phyloP scores from a whole-genome alignment of 108 stramenopile genomes.

The Cyclotella sp. region DNA sequence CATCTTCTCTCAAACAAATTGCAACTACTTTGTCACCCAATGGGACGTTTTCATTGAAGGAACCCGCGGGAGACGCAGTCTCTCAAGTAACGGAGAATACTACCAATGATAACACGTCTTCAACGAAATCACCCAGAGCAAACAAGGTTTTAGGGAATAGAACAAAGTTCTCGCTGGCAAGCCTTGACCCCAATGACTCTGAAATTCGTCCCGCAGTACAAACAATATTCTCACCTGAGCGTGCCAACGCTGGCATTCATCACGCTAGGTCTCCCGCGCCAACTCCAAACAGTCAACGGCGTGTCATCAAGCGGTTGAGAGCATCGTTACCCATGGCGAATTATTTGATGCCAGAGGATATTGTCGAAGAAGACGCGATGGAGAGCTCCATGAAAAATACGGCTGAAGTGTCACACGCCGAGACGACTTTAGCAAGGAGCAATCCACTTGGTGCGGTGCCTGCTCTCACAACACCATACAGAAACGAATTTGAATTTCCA shows the following conservation, averaged over 20 bases:
- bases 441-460: background rate
- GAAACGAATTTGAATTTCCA: conserved; percentile 43
- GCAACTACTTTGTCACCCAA: conserved; percentile 23
- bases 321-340: conserved; percentile 40
- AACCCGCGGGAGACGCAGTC: conserved; percentile 22
- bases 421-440: background rate
- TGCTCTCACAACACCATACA: conserved; percentile 11
- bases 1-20: background rate
- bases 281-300: conserved; percentile 55
- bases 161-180: background rate
- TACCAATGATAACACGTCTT: background rate
- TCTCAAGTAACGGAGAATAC: background rate
- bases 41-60: conserved; percentile 43
- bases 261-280: conserved; percentile 42
- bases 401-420: background rate
- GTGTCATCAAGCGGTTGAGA: conserved; percentile 41
- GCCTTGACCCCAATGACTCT: background rate
- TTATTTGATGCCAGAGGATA: conserved; percentile 33
- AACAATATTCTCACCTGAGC: conserved; percentile 13
- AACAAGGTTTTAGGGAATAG: background rate
- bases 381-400: background rate
- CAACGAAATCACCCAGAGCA: background rate
- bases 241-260: background rate
- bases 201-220: background rate
- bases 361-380: conserved; percentile 19